Evolutionary conservation across 345 rosid genomes (phyloP), one percentile per base, ranked within the genome.

Genomic region (Brassica carinata): DNA sequence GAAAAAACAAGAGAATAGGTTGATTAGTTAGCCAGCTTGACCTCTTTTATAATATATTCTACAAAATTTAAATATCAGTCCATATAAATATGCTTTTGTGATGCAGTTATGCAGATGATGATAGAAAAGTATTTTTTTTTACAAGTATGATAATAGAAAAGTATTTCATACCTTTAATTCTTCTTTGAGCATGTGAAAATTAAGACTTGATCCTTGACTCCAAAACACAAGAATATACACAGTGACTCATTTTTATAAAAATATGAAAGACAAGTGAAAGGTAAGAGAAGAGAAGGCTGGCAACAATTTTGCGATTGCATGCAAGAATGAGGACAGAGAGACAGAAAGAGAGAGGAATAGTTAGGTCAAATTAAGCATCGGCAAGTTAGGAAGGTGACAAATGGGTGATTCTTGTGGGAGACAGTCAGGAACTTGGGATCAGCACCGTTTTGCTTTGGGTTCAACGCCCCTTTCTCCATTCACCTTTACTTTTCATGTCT

Each of bases 11-110:
- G 64, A 75, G 79, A 80, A 63, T 80, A 69, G 83, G 76, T 75
- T 80, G 72, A 80, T 74, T 74, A 80, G 83, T 80, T 80, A 80
- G 83, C 79, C 64, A 64, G 64, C 79, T 70, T 75, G 79, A 80
- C 79, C 61, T 63, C 83, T 74, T 13, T 69, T 74, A 79, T 78
- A 8, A 48, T 40, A 38, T 73, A 14, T 33, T 30, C 45, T 51
- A n/a, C 59, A 53, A 1, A n/a, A 53, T 9, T 53, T 53, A 36
- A 29, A 66, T 13, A 14, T 48, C 17, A 48, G 57, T 5, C 57
- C 57, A 48, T 66, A 36, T 74, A 62, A 62, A 53, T 13, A 53
- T 53, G 66, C 5, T 63, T 74, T 69, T 29, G 11, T 30, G 74
- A 67, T 73, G 40, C 59, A 72, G 70, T 36, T 7, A 36, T 36